Conservation (phyloP, 2,329 filamentous ascomycete genomes). For the Fusarium veterinarium region DNA sequence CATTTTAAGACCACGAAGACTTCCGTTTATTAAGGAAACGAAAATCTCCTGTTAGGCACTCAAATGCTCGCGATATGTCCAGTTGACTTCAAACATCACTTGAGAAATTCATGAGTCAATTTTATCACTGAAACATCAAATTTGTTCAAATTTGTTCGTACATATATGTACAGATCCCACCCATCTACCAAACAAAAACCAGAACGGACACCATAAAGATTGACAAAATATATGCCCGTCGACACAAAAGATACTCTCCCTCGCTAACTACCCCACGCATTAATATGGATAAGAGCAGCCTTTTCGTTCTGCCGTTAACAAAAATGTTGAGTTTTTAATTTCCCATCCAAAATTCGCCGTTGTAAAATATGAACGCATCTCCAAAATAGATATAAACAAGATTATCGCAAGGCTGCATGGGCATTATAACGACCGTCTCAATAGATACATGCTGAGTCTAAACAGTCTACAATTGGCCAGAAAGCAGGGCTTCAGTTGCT, state of each 20-base stretch:
- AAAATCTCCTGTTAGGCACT: neutral
- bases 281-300: slow-evolving; percentile 41
- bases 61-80: too few species aligned
- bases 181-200: slow-evolving; percentile 31
- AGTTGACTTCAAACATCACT: neutral
- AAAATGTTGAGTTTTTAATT: slow-evolving; percentile 41
- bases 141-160: slow-evolving; percentile 43
- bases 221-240: slow-evolving; percentile 7
- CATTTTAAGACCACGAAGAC: slow-evolving; percentile 19
- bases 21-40: neutral
- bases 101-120: neutral
- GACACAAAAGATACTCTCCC: slow-evolving; percentile 21
- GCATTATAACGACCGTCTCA: slow-evolving; percentile 34
- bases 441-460: slow-evolving; percentile 18
- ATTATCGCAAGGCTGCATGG: slow-evolving; percentile 24
- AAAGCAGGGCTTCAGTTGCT: slow-evolving; percentile 84
- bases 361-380: slow-evolving; percentile 9
- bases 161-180: slow-evolving; percentile 40
- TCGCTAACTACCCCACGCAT: slow-evolving; percentile 38
- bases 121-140: slow-evolving; percentile 10
- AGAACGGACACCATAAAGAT: slow-evolving; percentile 37
- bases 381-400: slow-evolving; percentile 22
- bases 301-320: slow-evolving; percentile 19
- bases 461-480: slow-evolving; percentile 73
- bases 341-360: slow-evolving; percentile 39